Conservation (phyloP, 108 stramenopile genomes). For the Nitzschia sp. region DNA sequence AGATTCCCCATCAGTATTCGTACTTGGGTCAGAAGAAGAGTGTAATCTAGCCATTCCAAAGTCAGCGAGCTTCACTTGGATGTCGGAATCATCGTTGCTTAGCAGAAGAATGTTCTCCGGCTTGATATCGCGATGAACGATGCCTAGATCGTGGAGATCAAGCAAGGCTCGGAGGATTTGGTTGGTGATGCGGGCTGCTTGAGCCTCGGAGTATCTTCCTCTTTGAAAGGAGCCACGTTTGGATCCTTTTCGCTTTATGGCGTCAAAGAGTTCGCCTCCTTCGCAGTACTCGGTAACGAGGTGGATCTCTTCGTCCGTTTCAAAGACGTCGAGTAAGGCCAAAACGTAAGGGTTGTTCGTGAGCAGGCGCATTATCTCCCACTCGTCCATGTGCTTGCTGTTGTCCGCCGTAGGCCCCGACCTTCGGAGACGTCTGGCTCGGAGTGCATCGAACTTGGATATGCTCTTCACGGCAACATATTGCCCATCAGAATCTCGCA, state of each 20-base stretch:
- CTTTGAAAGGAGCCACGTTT: constrained; percentile 20
- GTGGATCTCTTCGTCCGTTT: constrained; percentile 83
- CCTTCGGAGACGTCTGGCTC: constrained; percentile 54
- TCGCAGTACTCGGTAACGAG: constrained; percentile 82
- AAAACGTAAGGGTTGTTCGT: constrained; percentile 63
- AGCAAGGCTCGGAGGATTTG: constrained; percentile 67
- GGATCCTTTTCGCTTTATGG: constrained; percentile 45
- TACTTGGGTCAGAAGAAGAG: background rate
- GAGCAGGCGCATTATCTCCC: constrained; percentile 69
- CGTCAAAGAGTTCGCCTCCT: constrained; percentile 88
- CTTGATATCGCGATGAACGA: constrained; percentile 88
- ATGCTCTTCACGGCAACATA: constrained; percentile 85
- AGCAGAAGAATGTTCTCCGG: constrained; percentile 86
- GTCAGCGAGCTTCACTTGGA: constrained; percentile 78
- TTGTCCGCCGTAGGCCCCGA: constrained; percentile 7
- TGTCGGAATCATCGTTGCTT: constrained; percentile 42
- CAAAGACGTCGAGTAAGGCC: constrained; percentile 81
- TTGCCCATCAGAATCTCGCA: constrained; percentile 41
- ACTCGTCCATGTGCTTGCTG: constrained; percentile 66
- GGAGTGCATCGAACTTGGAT: constrained; percentile 83
- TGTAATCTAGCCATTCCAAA: constrained; percentile 84
- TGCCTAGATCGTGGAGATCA: constrained; percentile 56
- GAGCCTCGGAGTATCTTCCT: constrained; percentile 67
- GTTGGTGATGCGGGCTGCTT: constrained; percentile 66
- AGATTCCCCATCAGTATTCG: constrained; percentile 33